Evolutionary conservation across 2,329 filamentous ascomycete genomes (phyloP).

Genomic region (Mariannaea elegans): DNA sequence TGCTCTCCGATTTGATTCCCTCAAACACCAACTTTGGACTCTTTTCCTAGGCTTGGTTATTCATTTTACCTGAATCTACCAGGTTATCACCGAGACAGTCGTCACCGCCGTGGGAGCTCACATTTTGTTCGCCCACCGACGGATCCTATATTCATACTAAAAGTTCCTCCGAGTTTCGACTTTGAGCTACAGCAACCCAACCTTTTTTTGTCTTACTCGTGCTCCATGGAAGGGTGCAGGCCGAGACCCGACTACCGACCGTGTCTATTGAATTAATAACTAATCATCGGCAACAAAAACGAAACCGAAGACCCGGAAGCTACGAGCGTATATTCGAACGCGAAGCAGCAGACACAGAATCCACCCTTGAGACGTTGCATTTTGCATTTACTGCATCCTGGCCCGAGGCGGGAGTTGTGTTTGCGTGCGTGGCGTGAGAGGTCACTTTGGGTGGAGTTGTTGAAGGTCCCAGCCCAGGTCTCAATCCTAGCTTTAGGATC

Average conservation of each 20-base stretch:
- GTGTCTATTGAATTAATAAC: conserved; percentile 15
- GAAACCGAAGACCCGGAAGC: neutral
- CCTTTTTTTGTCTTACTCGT: conserved; percentile 17
- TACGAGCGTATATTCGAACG: neutral
- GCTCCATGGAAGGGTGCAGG: conserved; percentile 18
- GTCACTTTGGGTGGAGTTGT: conserved; percentile 13
- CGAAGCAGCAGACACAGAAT: neutral
- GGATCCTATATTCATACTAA: neutral
- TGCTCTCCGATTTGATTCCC: conserved; percentile 14
- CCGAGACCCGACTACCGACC: conserved; percentile 9
- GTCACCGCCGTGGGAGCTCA: neutral
- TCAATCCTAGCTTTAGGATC: conserved; percentile 8
- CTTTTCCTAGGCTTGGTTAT: neutral
- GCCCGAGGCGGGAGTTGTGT: neutral
- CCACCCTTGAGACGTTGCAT: conserved; percentile 8
- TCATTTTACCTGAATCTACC: neutral
- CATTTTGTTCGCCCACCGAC: neutral
- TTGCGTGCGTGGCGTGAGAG: conserved; percentile 6
- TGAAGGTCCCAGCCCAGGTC: neutral
- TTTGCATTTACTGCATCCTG: neutral
- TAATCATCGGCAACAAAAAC: conserved; percentile 9
- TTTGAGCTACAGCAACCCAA: conserved; percentile 4
- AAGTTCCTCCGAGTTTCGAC: neutral
- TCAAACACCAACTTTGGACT: conserved; percentile 1
- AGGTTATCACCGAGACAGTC: neutral